Evolutionary conservation across 2,329 filamentous ascomycete genomes (phyloP), one percentile per base, ranked within the genome.

Genomic region (Colletotrichum plurivorum): DNA sequence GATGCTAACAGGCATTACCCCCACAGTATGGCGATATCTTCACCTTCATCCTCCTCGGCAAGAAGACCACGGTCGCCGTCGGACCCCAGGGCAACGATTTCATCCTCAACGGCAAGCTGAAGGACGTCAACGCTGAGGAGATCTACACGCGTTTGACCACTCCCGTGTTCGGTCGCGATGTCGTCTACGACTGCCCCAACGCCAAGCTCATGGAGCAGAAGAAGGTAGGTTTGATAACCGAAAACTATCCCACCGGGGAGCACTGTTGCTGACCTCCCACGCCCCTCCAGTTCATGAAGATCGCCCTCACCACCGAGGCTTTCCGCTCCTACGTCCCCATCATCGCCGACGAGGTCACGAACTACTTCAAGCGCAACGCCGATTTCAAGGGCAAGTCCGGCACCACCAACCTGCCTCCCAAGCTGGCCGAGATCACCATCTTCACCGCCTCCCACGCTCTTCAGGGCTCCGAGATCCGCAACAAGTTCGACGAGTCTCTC

Each of bases 191-290:
- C 79, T 96, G 94, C 82, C 93, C 94, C 49, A 97, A 97, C 79
- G 87, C 93, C 67, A 97, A 97, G 83, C 88, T 97, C 77, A 97
- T 97, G 94, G 94, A 97, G 84, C 94, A 97, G 85, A 97, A 97
- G 86, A 96, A 95, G 89, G 93, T 94, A 79, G 71, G 41, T n/a
- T 41, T 22, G 9, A 20, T 36, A 12, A n/a, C 9, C n/a, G 18
- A 7, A 51, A 55, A 55, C 43, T 57, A 20, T 51, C 46, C 46
- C 27, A 20, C 12, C 67, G 20, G 51, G 39, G 15, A 51, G 36
- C 12, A n/a, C 9, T 51, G 48, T 52, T 43, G 25, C 73, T 76
- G 58, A 78, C 66, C 52, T 39, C 10, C 57, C 39, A 18, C 15
- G 15, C 39, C 36, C 54, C 22, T 70, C 59, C 69, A 89, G 91